A percentile compares a stretch with the other conserved stretches of the same genome.
These are phyloP conservation scores for Saccharomycopsis capsularis DNA, from an alignment of 805 yeast genomes.

Conservation along the genomic window DNA sequence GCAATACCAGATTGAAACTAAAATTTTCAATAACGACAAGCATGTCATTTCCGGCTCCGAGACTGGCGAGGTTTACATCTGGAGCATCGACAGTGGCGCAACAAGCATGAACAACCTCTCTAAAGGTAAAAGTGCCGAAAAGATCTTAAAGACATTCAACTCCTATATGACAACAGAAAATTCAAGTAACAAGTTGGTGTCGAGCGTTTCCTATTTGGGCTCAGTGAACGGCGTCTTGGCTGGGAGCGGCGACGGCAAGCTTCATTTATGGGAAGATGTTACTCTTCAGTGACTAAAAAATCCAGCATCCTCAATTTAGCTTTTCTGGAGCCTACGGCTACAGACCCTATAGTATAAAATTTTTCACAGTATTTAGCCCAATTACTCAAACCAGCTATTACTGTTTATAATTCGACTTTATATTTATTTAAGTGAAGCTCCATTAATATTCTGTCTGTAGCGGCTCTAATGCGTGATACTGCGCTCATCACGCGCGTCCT, in stretches of 20 bases:
- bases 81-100: no score
- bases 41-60: conserved; percentile 17
- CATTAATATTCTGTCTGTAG: no score
- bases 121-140: not conserved
- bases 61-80: conserved; percentile 19
- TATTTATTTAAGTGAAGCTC: no score
- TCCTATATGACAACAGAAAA: conserved; percentile 14
- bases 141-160: conserved; percentile 16
- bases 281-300: not conserved
- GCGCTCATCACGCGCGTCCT: no score
- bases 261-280: conserved; percentile 16
- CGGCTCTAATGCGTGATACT: no score
- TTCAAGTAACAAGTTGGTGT: conserved; percentile 8
- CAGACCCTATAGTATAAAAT: no score
- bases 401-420: no score
- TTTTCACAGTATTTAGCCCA: no score
- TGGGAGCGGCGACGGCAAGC: conserved; percentile 16
- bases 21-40: conserved; percentile 3
- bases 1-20: conserved; percentile 6
- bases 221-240: conserved; percentile 4
- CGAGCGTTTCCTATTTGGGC: not conserved
- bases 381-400: no score
- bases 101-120: no score
- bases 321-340: no score
- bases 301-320: no score